Evolutionary conservation across 305 asterid genomes (phyloP).

Genomic region (Solanum hybrid): DNA sequence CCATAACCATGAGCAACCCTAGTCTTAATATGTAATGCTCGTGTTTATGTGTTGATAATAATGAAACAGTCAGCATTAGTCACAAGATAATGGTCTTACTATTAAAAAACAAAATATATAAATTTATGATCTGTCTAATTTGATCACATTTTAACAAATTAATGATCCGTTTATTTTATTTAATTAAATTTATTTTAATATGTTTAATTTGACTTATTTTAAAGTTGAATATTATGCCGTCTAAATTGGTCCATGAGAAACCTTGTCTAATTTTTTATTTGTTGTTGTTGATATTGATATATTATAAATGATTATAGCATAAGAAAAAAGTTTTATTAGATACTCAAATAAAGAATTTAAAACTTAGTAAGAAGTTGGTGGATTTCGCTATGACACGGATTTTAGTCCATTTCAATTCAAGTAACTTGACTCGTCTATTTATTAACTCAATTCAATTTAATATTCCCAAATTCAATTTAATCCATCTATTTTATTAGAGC

Average conservation of each 20-base stretch:
- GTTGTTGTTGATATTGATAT: neutral
- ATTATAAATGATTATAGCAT: neutral
- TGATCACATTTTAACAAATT: too few species aligned
- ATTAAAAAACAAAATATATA: too few species aligned
- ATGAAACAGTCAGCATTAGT: neutral
- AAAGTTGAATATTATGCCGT: neutral
- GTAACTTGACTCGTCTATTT: neutral
- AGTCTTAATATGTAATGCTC: constrained; percentile 13
- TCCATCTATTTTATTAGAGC: neutral
- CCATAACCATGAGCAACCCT: too few species aligned
- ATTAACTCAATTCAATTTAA: neutral
- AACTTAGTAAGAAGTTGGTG: neutral
- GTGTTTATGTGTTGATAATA: constrained; percentile 2
- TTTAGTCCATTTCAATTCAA: neutral
- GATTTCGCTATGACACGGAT: neutral
- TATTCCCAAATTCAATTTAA: neutral
- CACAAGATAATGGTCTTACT: too few species aligned
- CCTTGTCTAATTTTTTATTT: neutral
- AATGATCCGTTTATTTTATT: too few species aligned
- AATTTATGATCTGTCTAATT: too few species aligned
- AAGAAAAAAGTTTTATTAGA: neutral
- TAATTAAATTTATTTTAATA: too few species aligned
- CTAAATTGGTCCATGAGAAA: neutral
- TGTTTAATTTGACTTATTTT: neutral
- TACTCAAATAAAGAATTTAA: neutral